Base-by-base conservation (phyloP, 192 early-diverging fungal genomes). In the Haplosporangium gracile region DNA sequence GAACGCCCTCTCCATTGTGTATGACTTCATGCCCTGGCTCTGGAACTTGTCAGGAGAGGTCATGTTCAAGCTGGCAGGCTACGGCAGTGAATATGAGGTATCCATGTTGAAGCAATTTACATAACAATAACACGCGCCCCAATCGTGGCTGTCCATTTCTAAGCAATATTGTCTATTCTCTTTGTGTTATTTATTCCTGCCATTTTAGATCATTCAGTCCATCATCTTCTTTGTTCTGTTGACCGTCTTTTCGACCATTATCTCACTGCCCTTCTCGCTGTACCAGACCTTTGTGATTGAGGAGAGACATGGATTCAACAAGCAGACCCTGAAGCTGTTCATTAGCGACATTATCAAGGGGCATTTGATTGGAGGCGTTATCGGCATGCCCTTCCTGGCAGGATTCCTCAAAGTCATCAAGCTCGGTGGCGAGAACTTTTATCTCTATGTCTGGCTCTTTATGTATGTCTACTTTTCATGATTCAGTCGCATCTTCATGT, bases 221-320 rank as follows among this genome's bases (percentile, higher is more conserved):
- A 85, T 98, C 51, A 88, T 95, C 49, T 98, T 97, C 74, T 92
- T 95, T 49, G 82, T 92, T 1, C 68, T 93, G 10, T 90, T 93
- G 40, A 88, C 91, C 20, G 43, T 93, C 1, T 74, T 94, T 15
- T 91, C 93, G 2, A 94, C 93, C 5, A 74, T 96, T 11, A 82
- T 97, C 9, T 91, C 90, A 20, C 82, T 98, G 68, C 98, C 98
- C 10, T 94, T 97, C 71, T 91, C 92, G 32, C 80, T 98, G 36
- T 99, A 98, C 86, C 92, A 91, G 69, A 98, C 96, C 0, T 99
- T 99, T 94, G 97, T 99, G 16, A 94, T 99, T 78, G 98, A 99
- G 90, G 93, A 95, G 83, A 89, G 92, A 38, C 97, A 98, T 87
- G 97, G 97, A 7, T 99, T 99, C 89, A 99, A 99, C 90, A 99